Conservation (phyloP, 805 yeast species). For the Ogataea pini region DNA sequence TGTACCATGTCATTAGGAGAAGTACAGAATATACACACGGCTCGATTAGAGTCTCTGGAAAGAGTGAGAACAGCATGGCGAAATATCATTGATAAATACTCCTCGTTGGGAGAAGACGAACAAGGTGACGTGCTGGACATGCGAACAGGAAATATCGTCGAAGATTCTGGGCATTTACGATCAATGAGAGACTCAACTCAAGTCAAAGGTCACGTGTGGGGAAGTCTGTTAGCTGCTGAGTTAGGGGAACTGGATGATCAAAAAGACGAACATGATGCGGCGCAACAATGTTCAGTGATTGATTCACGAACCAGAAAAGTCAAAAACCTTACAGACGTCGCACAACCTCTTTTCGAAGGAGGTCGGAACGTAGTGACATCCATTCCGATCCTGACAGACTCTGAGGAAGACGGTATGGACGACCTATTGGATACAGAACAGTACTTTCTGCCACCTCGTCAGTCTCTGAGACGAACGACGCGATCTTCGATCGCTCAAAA, state of each 20-base stretch:
- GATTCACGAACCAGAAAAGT: conserved; percentile 11
- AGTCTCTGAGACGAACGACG: conserved; percentile 21
- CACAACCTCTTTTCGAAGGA: not conserved
- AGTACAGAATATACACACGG: conserved; percentile 15
- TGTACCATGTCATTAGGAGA: conserved; percentile 7
- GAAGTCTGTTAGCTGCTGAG: conserved; percentile 36
- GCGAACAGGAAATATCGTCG: conserved; percentile 59
- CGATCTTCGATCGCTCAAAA: conserved; percentile 22
- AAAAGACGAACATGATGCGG: not conserved
- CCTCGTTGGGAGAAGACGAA: conserved; percentile 44
- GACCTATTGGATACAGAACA: conserved; percentile 6
- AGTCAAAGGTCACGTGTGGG: conserved; percentile 40
- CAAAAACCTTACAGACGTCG: not conserved
- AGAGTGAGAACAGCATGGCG: conserved; percentile 44
- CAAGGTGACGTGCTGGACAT: conserved; percentile 71
- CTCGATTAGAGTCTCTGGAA: conserved; percentile 21
- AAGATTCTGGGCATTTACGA: conserved; percentile 69
- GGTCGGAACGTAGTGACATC: conserved; percentile 14
- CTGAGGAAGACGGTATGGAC: conserved; percentile 21
- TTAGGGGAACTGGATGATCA: conserved; percentile 18
- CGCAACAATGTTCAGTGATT: conserved; percentile 1
- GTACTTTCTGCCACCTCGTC: conserved; percentile 9
- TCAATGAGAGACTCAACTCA: conserved; percentile 37
- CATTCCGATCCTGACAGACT: conserved; percentile 20
- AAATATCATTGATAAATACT: conserved; percentile 52